A percentile compares a stretch with the other conserved stretches of the same genome.
Evolutionary conservation across 169 alveolate genomes (phyloP).

Genomic region (Cryptosporidium ryanae): DNA sequence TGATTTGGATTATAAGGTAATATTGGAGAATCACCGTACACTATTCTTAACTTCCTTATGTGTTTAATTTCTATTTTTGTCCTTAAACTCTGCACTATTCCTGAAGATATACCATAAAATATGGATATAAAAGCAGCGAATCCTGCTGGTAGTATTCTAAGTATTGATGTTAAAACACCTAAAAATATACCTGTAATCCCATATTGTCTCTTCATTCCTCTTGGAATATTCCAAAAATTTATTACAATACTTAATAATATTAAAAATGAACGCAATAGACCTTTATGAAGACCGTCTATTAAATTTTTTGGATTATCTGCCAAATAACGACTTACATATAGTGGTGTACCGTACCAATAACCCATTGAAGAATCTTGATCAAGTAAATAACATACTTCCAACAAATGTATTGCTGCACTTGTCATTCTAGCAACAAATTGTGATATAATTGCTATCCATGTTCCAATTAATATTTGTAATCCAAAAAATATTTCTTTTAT

Average conservation of each 20-base stretch:
- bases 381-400: constrained; percentile 25
- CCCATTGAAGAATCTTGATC: constrained; percentile 59
- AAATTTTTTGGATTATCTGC: constrained; percentile 64
- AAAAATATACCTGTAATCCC: constrained; percentile 26
- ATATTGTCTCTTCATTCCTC: neutral
- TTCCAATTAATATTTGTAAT: constrained; percentile 24
- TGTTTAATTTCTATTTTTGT: constrained; percentile 23
- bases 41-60: constrained; percentile 28
- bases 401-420: constrained; percentile 23
- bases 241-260: constrained; percentile 34
- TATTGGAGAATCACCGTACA: constrained; percentile 25
- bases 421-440: constrained; percentile 50
- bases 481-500: constrained; percentile 50
- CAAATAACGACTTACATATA: constrained; percentile 25
- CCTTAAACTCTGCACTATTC: constrained; percentile 46
- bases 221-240: constrained; percentile 57
- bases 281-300: constrained; percentile 34
- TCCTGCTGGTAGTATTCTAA: constrained; percentile 58
- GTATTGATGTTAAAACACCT: constrained; percentile 15
- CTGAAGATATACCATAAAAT: constrained; percentile 57
- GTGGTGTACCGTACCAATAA: constrained; percentile 51
- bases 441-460: constrained; percentile 44
- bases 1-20: constrained; percentile 20
- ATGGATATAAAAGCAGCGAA: constrained; percentile 30
- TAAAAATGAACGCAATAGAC: constrained; percentile 28